phyloP scores from a whole-genome alignment of 495 filamentous ascomycete species.

The Darksidea phi region DNA sequence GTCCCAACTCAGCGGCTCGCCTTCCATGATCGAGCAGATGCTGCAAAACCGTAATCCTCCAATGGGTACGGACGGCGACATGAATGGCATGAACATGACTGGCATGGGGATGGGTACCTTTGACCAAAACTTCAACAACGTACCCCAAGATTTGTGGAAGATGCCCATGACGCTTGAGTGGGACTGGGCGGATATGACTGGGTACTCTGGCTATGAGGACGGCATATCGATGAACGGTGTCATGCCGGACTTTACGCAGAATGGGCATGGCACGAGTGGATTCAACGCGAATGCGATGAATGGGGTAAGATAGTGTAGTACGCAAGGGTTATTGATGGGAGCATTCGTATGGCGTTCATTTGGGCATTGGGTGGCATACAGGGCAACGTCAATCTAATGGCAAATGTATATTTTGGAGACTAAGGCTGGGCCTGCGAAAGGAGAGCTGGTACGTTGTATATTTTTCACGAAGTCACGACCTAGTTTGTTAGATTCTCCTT shows the following conservation, averaged over 20 bases:
- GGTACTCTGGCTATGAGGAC: constrained; percentile 31
- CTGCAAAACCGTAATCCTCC: constrained; percentile 20
- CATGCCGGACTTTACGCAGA: constrained; percentile 23
- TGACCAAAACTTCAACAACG: constrained; percentile 73
- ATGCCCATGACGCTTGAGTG: constrained; percentile 96
- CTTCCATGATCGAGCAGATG: constrained; percentile 21
- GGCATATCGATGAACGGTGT: constrained; percentile 38
- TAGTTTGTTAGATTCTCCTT: too few species aligned
- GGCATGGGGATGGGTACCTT: constrained; percentile 50
- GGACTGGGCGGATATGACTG: constrained; percentile 93
- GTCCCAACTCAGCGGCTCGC: constrained; percentile 21
- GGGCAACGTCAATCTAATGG: too few species aligned
- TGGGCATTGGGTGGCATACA: too few species aligned
- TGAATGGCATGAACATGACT: constrained; percentile 24
- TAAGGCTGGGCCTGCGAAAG: too few species aligned
- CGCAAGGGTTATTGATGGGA: too few species aligned
- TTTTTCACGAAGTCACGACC: too few species aligned
- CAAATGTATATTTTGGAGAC: too few species aligned
- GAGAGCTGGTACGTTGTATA: too few species aligned
- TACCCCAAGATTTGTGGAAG: constrained; percentile 96
- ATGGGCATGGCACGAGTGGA: constrained; percentile 15
- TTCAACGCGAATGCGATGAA: constrained; percentile 22
- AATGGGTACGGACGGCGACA: constrained; percentile 6
- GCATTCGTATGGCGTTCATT: too few species aligned
- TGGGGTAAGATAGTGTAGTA: not conserved